These are phyloP conservation scores for Malbranchea cinnamomea DNA, from an alignment of 2,329 filamentous ascomycete genomes.

Conservation along the genomic window DNA sequence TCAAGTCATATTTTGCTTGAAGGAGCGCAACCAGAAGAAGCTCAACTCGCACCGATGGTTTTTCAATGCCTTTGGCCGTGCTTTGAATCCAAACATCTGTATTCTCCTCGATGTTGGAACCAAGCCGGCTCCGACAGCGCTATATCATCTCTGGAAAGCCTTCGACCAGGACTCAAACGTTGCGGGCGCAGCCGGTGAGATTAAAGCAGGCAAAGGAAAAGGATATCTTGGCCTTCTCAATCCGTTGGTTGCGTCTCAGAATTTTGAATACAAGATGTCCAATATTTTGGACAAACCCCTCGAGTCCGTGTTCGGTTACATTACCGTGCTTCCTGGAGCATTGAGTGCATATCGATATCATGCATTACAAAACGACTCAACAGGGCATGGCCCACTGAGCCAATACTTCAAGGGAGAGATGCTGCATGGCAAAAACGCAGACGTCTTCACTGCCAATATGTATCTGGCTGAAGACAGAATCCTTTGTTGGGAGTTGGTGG, in stretches of 20 bases:
- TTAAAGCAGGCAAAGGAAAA: conserved; percentile 90
- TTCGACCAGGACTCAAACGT: conserved; percentile 98
- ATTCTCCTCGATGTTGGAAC: conserved; percentile 95
- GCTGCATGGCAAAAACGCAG: conserved; percentile 84
- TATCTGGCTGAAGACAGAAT: conserved; percentile 98
- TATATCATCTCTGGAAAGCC: conserved; percentile 98
- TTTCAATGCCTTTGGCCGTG: conserved; percentile 92
- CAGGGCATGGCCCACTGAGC: conserved; percentile 83
- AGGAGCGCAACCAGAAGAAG: conserved; percentile 96
- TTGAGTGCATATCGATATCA: conserved; percentile 93
- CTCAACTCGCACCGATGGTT: conserved; percentile 98
- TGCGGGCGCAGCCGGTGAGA: conserved; percentile 90
- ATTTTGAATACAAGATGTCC: conserved; percentile 99
- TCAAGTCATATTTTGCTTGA: conserved; percentile 96
- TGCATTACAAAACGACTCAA: conserved; percentile 90
- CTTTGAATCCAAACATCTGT: conserved; percentile 89
- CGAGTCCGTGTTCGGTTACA: conserved; percentile 95
- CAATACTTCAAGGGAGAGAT: conserved; percentile 99
- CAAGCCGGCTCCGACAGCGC: conserved; percentile 68
- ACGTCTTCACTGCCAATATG: conserved; percentile 98
- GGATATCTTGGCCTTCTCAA: conserved; percentile 74
- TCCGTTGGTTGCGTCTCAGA: conserved; percentile 88
- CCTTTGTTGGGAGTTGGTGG: conserved; percentile 93
- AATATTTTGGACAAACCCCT: conserved; percentile 97
- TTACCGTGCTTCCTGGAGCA: conserved; percentile 89